Base-by-base conservation (phyloP, 805 yeast genomes). In the Barnettozyma californica region DNA sequence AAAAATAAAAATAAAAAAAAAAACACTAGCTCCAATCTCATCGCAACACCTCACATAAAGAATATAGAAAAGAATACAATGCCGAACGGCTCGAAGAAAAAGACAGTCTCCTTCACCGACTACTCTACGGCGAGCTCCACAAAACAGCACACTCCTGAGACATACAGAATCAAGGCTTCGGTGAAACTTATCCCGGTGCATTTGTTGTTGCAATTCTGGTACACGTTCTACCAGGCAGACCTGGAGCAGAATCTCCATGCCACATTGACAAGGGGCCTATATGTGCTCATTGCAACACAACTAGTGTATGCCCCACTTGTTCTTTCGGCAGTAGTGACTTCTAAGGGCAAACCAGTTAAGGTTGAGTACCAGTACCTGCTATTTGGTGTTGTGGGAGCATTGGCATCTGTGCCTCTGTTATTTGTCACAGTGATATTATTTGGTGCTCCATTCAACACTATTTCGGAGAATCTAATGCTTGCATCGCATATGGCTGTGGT, bases 381-480 rank as follows among this genome's bases (percentile, higher is more conserved):
- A 7, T 38, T 47, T 20, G 50, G 44, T 2, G 9, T 43, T n/a
- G 7, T 47, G 13, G 46, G 42, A 4, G 21, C 25, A 4, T 4
- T 38, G 4, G 21, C 26, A 9, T 18, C 33, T 14, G 27, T 45
- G 25, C 36, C 44, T 6, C 21, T 43, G 9, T 9, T 47, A 11
- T 63, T 64, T 41, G 33, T 66, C 2, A 50, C 74, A 1, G 62
- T 84, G 41, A 70, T 89, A 1, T 57, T 89, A 11, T 79, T 87
- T 60, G 97, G 97, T 8, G 95, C 96, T 0, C 96, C 97, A 13
- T 69, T 85, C 39, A 67, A 78, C 1, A 69, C 78, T 1, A 71
- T 74, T 33, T 50, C 75, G 29, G 84, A 81, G 58, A 87, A 95
- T 0, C 72, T 74, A 53, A 60, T 83, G 4, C 66, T 87, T 43